Conservation (phyloP, 2,329 filamentous ascomycete species). For the Passalora sequoiae region DNA sequence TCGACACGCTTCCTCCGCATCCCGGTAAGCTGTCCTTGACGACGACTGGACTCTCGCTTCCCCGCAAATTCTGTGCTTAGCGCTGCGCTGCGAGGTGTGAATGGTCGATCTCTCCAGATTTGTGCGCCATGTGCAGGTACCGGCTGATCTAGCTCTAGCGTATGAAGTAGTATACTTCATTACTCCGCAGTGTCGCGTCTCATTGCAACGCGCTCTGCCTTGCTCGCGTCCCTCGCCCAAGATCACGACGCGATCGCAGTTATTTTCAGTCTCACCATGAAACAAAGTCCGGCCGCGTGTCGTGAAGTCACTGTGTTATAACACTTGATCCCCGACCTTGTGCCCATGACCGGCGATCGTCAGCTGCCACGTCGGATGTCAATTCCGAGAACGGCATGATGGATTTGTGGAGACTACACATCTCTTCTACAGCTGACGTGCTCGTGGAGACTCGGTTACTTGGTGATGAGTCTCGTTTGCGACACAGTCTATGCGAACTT, state of each 20-base stretch:
- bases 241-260: not conserved
- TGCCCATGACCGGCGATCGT: not conserved
- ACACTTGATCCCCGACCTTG: not conserved
- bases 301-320: not conserved
- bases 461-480: constrained; percentile 13
- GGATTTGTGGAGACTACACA: not conserved
- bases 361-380: not conserved
- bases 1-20: not conserved
- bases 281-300: too few relatives aligned
- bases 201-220: not conserved
- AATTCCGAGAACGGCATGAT: not conserved
- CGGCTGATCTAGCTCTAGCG: constrained; percentile 4
- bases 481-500: constrained; percentile 63
- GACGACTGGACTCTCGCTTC: constrained; percentile 8
- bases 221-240: not conserved
- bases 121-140: constrained; percentile 8
- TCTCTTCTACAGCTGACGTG: not conserved
- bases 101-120: constrained; percentile 4
- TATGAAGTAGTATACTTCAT: not conserved
- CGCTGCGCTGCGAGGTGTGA: constrained; percentile 2
- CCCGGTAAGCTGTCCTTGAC: not conserved
- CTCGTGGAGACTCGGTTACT: constrained; percentile 5
- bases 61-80: constrained; percentile 4
- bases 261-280: too few relatives aligned
- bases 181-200: constrained; percentile 1